Evolutionary conservation across 1,284 basidiomycete species (phyloP).

Genomic region (Peniophora sp.): DNA sequence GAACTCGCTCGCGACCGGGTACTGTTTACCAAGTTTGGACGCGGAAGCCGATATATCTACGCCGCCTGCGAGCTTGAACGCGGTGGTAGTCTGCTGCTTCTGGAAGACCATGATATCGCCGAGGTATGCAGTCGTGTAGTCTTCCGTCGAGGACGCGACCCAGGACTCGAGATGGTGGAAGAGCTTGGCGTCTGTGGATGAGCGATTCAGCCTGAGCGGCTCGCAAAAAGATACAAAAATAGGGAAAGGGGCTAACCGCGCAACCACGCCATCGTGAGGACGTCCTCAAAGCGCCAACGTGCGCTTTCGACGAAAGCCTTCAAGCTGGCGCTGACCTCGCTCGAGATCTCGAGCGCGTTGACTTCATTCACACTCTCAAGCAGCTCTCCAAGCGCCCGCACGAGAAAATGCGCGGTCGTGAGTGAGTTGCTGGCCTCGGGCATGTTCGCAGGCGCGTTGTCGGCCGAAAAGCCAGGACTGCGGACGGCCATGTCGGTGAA

Average conservation of each 20-base stretch:
- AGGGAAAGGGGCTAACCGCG: constrained; percentile 46
- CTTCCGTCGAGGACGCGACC: constrained; percentile 52
- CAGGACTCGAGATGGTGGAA: constrained; percentile 88
- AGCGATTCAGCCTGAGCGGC: too few relatives aligned
- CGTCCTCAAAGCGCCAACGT: constrained; percentile 85
- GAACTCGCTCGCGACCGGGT: constrained; percentile 49
- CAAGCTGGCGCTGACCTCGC: constrained; percentile 62
- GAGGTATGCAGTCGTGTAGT: constrained; percentile 61
- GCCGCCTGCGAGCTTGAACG: constrained; percentile 81
- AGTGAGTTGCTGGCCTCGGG: constrained; percentile 76
- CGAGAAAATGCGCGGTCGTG: constrained; percentile 77
- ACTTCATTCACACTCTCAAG: constrained; percentile 84
- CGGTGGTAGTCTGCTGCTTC: constrained; percentile 68
- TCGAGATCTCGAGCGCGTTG: constrained; percentile 72
- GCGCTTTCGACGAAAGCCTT: constrained; percentile 75
- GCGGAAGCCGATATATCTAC: constrained; percentile 48
- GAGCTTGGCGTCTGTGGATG: constrained; percentile 67
- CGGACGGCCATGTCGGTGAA: constrained; percentile 72
- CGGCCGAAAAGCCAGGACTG: constrained; percentile 28
- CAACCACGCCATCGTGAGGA: constrained; percentile 76
- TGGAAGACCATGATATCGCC: constrained; percentile 80
- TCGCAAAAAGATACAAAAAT: too few relatives aligned
- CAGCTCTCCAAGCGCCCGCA: constrained; percentile 76
- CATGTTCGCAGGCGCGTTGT: constrained; percentile 48
- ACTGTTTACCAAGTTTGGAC: constrained; percentile 47